Conservation (phyloP, 2,329 filamentous ascomycete species). For the Apiospora saccharicola region DNA sequence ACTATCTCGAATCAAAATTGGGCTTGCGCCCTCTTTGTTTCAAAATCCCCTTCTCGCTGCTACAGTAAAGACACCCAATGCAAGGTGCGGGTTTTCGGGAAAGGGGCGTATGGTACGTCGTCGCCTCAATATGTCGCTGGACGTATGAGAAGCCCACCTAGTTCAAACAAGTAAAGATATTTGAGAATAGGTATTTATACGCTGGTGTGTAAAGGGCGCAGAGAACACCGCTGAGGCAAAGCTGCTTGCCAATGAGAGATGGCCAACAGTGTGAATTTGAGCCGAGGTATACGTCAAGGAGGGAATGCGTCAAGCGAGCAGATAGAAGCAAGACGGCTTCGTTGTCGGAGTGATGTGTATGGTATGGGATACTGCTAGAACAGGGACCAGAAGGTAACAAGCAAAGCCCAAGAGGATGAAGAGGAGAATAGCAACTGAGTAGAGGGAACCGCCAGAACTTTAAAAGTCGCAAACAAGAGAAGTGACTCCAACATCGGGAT, state of each 20-base stretch:
- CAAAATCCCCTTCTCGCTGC: not conserved
- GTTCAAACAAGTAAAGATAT: not conserved
- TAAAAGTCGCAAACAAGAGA: not conserved
- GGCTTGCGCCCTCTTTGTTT: conserved; percentile 35
- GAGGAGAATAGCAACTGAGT: not conserved
- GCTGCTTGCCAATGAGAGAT: not conserved
- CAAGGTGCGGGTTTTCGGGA: not conserved
- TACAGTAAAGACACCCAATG: not conserved
- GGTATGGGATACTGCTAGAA: not conserved
- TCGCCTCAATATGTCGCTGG: not conserved
- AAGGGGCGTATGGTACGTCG: not conserved
- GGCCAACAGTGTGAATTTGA: not conserved
- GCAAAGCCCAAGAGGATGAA: not conserved
- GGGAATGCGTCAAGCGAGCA: not conserved
- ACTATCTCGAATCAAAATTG: conserved; percentile 26
- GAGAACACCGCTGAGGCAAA: not conserved
- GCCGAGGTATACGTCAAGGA: not conserved
- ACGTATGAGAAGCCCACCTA: not conserved
- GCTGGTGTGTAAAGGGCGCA: not conserved
- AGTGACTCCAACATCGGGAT: not conserved
- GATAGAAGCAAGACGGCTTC: not conserved
- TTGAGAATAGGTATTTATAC: too few species aligned
- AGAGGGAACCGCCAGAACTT: conserved; percentile 10
- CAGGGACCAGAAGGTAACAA: not conserved
- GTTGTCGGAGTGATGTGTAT: not conserved